These are phyloP conservation scores for Vitis labrusca DNA, from an alignment of 164 flowering plant genomes.

Conservation along the genomic window DNA sequence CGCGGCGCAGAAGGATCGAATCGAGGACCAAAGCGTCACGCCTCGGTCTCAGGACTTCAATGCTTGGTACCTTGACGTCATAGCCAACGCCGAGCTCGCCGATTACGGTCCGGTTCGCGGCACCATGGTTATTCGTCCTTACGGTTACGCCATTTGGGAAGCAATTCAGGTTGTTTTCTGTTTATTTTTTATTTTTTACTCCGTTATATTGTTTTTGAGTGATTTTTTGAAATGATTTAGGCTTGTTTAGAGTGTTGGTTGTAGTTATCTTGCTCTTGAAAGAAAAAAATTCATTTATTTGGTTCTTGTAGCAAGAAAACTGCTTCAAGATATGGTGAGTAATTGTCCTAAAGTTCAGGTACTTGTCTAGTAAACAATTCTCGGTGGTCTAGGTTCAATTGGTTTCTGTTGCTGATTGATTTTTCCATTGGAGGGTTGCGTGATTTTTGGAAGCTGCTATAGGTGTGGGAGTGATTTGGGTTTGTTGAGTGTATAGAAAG, in stretches of 20 bases:
- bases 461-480: neutral
- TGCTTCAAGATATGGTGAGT: too few species aligned
- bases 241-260: neutral
- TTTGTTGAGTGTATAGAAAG: neutral
- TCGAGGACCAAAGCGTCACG: slow-evolving; percentile 56
- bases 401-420: too few species aligned
- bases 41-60: slow-evolving; percentile 93
- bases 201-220: neutral
- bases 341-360: too few species aligned
- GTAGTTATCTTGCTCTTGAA: neutral
- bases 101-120: slow-evolving; percentile 98
- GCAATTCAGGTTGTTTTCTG: slow-evolving; percentile 73
- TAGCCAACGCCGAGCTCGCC: slow-evolving; percentile 81
- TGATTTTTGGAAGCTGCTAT: too few species aligned
- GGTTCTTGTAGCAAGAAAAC: too few species aligned
- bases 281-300: too few species aligned
- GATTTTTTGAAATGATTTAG: neutral
- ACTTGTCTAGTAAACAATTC: too few species aligned
- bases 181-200: neutral
- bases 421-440: too few species aligned
- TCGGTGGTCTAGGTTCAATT: too few species aligned
- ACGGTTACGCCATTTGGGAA: slow-evolving; percentile 98
- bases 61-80: slow-evolving; percentile 89
- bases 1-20: slow-evolving; percentile 16
- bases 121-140: slow-evolving; percentile 97